Conservation (phyloP, 2,329 filamentous ascomycete genomes). For the Fusarium humuli region DNA sequence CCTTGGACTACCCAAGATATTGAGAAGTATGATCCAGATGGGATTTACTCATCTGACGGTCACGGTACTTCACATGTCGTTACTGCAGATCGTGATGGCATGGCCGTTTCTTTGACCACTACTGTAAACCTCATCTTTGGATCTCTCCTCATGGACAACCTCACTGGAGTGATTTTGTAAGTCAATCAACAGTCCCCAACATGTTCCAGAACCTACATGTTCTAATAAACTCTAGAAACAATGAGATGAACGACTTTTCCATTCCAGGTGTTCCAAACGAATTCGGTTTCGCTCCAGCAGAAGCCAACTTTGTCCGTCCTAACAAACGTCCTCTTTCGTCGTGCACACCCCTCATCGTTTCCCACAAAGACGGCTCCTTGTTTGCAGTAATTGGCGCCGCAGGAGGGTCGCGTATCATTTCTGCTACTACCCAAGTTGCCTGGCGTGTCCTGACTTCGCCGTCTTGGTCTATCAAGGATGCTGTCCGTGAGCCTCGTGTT, state of each 20-base stretch:
- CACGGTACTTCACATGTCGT: slow-evolving; percentile 81
- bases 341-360: slow-evolving; percentile 82
- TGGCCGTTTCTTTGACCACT: slow-evolving; percentile 85
- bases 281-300: slow-evolving; percentile 85
- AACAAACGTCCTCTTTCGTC: slow-evolving; percentile 86
- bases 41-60: slow-evolving; percentile 74
- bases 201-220: neutral
- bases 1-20: slow-evolving; percentile 79
- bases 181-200: slow-evolving; percentile 52
- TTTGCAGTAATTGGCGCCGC: slow-evolving; percentile 80
- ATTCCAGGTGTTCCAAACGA: slow-evolving; percentile 82
- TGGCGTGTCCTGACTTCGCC: slow-evolving; percentile 74
- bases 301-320: slow-evolving; percentile 83
- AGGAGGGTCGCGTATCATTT: slow-evolving; percentile 86
- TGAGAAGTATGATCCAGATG: slow-evolving; percentile 77
- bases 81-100: slow-evolving; percentile 76
- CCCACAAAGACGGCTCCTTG: slow-evolving; percentile 70
- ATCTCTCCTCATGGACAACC: slow-evolving; percentile 79
- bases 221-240: slow-evolving; percentile 55
- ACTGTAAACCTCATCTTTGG: slow-evolving; percentile 92
- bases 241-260: slow-evolving; percentile 84
- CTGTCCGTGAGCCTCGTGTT: slow-evolving; percentile 74
- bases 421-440: slow-evolving; percentile 78
- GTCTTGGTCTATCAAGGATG: slow-evolving; percentile 69
- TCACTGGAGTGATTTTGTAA: slow-evolving; percentile 82